Evolutionary conservation across 768 basidiomycete genomes (phyloP), one percentile per base, ranked within the genome.

Genomic region (Kondoa subrosea): DNA sequence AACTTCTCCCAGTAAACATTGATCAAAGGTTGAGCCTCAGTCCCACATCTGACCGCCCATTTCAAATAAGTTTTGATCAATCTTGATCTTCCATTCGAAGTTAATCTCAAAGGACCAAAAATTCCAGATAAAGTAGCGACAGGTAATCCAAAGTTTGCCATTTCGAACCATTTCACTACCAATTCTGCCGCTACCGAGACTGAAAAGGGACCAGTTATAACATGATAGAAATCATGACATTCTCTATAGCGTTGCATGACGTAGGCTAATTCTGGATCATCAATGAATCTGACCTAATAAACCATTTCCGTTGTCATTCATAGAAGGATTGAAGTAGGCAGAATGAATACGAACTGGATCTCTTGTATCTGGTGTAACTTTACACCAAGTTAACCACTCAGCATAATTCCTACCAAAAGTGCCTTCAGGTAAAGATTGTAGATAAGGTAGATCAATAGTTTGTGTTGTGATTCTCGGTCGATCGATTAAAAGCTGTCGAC

Each of bases 191-290:
- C 84, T 74, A 93, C 87, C 69, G 85, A 86, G 68, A 96, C 90
- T 0, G 91, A 91, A 8, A 97, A 81, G 21, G 40, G 40, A 72
- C 84, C 84, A 79, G 85, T 85, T 69, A 97, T 82, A 74, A 88
- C 89, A 75, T 99, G 95, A 75, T 96, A 95, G 72, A 97, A 87
- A 78, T 99, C 93, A 78, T 99, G 95, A 71, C 88, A 93, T 79
- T 99, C 92, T 29, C 93, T 86, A 77, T 97, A 99, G 64, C 93
- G 86, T 72, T 92, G 89, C 87, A 99, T 90, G 66, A 97, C 88
- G 77, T 95, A 97, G 29, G 95, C 95, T 14, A 95, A 83, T 74
- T 95, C 92, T 1, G 91, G 91, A 74, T 96, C 90, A 74, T 87
- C 84, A 67, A 97, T 86, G 74, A 96, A 97, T 71, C 86, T 88